A percentile compares a stretch with the other conserved stretches of the same genome.
Conservation (phyloP, 2,329 filamentous ascomycete species). For the Cercospora berteroae region DNA sequence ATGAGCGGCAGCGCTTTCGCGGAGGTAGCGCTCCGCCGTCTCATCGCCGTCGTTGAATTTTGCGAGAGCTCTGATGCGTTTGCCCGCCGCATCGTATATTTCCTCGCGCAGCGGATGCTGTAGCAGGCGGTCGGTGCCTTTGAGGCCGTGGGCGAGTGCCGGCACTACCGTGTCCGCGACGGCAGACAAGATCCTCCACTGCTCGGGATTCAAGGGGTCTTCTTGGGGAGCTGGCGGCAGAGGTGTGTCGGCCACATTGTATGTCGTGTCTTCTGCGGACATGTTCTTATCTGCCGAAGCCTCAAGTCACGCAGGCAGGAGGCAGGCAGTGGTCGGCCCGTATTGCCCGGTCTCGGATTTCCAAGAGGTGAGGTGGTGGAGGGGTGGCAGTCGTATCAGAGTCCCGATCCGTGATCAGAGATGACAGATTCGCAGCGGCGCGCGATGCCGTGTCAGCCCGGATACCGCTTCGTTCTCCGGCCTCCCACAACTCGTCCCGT, state of each 20-base stretch:
- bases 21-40: conserved; percentile 32
- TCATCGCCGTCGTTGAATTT: conserved; percentile 46
- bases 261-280: conserved; percentile 20
- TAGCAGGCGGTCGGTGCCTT: conserved; percentile 27
- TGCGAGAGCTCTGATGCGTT: conserved; percentile 47
- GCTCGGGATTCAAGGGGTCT: conserved; percentile 52
- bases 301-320: background rate
- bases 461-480: background rate
- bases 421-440: background rate
- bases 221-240: conserved; percentile 46
- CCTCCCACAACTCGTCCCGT: background rate
- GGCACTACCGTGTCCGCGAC: conserved; percentile 61
- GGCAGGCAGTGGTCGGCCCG: conserved; percentile 7
- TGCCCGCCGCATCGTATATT: conserved; percentile 51
- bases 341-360: conserved; percentile 4
- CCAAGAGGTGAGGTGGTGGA: background rate
- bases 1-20: conserved; percentile 43
- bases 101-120: conserved; percentile 30
- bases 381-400: background rate
- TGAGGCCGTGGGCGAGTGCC: conserved; percentile 45
- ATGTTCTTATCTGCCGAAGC: conserved; percentile 19
- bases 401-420: background rate
- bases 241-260: conserved; percentile 20
- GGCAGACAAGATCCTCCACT: conserved; percentile 60
- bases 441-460: background rate